Evolutionary conservation across 441 rosid species (phyloP), one percentile per base, ranked within the genome.

Genomic region (Kokia cookei): DNA sequence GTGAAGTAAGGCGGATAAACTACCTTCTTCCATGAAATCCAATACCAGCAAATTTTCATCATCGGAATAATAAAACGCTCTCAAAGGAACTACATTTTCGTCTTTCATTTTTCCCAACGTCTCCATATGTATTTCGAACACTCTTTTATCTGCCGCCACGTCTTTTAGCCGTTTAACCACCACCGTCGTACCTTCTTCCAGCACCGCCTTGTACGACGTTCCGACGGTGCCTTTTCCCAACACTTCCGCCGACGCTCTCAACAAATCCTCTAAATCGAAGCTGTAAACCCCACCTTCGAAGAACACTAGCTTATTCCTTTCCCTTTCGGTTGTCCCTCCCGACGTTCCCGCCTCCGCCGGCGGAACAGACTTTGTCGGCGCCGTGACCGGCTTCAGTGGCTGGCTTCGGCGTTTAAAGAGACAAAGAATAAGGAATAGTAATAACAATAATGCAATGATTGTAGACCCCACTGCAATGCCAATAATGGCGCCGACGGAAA

Each of bases 241-340:
- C 9, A 95, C 98, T 75, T 95, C 99, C 13, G 99, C 99, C 0
- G 99, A 95, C 14, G 99, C 99, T 71, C 99, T 84, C 71, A 95
- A 66, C 66, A 95, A 77, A 80, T 93, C 99, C 80, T 95, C 99
- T 78, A 95, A 73, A 78, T 95, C 98, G 73, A 95, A 95, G 79
- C 87, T 91, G 75, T 91, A 91, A 8, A 87, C 79, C 50, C 98
- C 97, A 29, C 96, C 96, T 61, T 91, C 89, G 14, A 93, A 84
- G 75, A 94, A 93, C 58, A 94, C 97, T 0, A 94, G 90, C 79
- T 87, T 93, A 83, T 93, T 94, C 84, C 93, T 86, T 80, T 94
- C 99, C 26, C 84, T 86, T 68, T 88, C 96, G 1, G 81, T 76
- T 7, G 95, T 89, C 65, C 85, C 94, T 0, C 94, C 98, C 3